Conservation (phyloP, 441 rosid genomes). For the Gossypium schwendimanii region DNA sequence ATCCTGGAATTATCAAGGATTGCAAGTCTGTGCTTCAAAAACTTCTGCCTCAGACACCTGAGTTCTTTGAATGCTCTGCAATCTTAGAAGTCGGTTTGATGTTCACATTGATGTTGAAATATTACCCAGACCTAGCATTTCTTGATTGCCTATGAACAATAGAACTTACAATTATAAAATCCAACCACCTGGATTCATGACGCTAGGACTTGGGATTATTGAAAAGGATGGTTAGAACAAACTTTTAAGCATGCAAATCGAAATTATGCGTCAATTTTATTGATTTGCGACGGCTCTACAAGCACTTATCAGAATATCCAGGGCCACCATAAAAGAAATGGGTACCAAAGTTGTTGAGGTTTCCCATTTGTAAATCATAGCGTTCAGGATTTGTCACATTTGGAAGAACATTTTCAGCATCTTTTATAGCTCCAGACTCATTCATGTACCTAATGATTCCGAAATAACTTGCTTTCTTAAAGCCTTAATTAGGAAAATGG, state of each 20-base stretch:
- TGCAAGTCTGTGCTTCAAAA: neutral
- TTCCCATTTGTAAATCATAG: slow-evolving; percentile 8
- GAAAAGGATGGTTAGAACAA: neutral
- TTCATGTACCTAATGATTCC: neutral
- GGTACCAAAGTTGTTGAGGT: neutral
- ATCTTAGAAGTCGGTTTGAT: neutral
- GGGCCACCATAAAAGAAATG: slow-evolving; percentile 10
- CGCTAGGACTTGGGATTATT: neutral
- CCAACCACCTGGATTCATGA: neutral
- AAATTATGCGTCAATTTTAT: neutral
- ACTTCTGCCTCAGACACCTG: neutral
- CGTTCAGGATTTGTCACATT: slow-evolving; percentile 4
- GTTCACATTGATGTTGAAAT: neutral
- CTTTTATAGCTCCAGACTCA: neutral
- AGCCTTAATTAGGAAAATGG: slow-evolving; percentile 19
- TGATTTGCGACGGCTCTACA: neutral
- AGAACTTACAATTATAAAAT: neutral
- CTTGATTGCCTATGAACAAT: neutral
- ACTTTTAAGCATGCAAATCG: neutral
- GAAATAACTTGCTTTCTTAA: neutral
- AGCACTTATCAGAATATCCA: slow-evolving; percentile 1
- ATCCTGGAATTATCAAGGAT: neutral
- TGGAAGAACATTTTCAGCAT: neutral
- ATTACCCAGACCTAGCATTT: neutral
- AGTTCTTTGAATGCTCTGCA: neutral